Conservation (phyloP, 257 asterid species). For the Parsonsia alboflavescens region DNA sequence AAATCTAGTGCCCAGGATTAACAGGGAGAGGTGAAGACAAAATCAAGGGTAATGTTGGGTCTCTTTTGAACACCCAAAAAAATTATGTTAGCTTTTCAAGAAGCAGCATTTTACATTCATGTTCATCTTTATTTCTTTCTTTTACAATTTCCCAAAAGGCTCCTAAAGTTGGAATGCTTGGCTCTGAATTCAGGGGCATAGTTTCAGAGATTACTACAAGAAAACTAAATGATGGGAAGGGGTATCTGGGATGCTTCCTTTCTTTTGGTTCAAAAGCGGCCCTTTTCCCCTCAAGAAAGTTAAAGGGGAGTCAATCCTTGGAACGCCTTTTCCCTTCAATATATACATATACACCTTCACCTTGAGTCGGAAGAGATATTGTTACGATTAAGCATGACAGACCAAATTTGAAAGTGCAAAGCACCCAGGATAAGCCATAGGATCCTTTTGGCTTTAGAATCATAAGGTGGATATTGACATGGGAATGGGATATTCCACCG, state of each 20-base stretch:
- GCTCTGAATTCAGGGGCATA: neutral
- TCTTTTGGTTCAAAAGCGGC: neutral
- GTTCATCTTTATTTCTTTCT: neutral
- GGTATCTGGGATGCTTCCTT: neutral
- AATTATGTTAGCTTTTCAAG: neutral
- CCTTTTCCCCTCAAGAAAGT: neutral
- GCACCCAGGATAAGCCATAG: neutral
- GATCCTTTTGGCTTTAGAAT: neutral
- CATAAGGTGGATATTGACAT: neutral
- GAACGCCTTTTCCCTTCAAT: too few species aligned
- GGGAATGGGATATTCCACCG: conserved; percentile 4
- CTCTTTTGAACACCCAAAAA: neutral
- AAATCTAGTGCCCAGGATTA: neutral
- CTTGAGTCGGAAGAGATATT: neutral
- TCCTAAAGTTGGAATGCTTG: neutral
- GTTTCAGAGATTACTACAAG: neutral
- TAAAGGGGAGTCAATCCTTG: neutral
- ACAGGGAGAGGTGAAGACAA: neutral
- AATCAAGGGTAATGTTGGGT: neutral
- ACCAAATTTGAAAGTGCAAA: neutral
- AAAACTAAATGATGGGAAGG: neutral
- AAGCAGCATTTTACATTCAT: neutral
- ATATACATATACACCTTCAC: neutral
- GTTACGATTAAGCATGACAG: neutral
- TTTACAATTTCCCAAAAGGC: neutral